These are phyloP conservation scores for Oryza punctata DNA, from an alignment of 176 grass and related monocot species.

Conservation along the genomic window DNA sequence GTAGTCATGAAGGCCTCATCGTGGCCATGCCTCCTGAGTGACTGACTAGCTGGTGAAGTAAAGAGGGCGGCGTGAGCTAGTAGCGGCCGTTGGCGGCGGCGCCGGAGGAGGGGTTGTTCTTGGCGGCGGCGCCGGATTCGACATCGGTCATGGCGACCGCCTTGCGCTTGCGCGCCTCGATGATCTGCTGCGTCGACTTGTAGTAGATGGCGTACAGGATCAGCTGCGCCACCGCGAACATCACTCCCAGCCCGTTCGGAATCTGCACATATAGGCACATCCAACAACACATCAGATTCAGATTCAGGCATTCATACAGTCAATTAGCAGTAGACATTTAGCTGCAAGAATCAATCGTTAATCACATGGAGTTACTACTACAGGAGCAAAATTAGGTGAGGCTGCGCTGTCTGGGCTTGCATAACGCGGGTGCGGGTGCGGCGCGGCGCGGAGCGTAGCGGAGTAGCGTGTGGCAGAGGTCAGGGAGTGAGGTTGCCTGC, in stretches of 20 bases:
- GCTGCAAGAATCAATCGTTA: background rate
- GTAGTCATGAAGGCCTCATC: background rate
- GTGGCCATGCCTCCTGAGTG: background rate
- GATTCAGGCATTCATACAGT: background rate
- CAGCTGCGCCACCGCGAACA: constrained; percentile 73
- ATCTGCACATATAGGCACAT: constrained; percentile 49
- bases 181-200: constrained; percentile 85
- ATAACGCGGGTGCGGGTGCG: too few relatives aligned
- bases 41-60: background rate
- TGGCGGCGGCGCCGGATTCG: constrained; percentile 50
- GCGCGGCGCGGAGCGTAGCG: background rate
- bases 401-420: too few relatives aligned
- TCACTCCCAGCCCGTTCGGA: constrained; percentile 73
- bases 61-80: background rate
- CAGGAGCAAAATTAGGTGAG: background rate
- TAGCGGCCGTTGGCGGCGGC: constrained; percentile 5
- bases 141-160: constrained; percentile 65
- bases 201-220: constrained; percentile 82
- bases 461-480: background rate
- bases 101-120: constrained; percentile 33
- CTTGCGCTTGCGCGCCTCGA: constrained; percentile 66
- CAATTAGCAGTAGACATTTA: background rate
- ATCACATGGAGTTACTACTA: background rate
- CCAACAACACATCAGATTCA: background rate
- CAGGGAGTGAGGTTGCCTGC: background rate